Percentiles rank a stretch among this genome's conserved stretches.
These are phyloP conservation scores for Aspergillus ochraceoroseus DNA, from an alignment of 2,329 filamentous ascomycete genomes.

Conservation along the genomic window DNA sequence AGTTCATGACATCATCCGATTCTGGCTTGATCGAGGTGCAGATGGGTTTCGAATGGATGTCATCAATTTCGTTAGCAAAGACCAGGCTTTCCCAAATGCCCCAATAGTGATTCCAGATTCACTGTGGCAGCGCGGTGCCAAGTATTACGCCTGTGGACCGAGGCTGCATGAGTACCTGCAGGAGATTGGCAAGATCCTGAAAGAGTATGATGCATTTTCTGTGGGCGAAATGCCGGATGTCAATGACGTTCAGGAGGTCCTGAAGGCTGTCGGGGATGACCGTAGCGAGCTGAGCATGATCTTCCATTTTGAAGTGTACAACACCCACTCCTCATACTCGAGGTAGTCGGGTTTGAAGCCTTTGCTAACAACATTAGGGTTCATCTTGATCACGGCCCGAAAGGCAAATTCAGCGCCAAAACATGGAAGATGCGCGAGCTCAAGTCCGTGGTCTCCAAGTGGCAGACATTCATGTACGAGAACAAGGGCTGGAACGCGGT, in stretches of 20 bases:
- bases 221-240: too few relatives aligned
- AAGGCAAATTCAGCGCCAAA: slow-evolving; percentile 43
- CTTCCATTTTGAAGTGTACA: slow-evolving; percentile 59
- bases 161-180: too few relatives aligned
- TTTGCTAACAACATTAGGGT: slow-evolving; percentile 38
- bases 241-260: too few relatives aligned
- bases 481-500: slow-evolving; percentile 60
- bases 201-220: too few relatives aligned
- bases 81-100: slow-evolving; percentile 48
- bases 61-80: slow-evolving; percentile 67
- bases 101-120: too few relatives aligned
- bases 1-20: slow-evolving; percentile 67
- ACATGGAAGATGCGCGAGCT: slow-evolving; percentile 48
- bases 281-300: slow-evolving; percentile 63
- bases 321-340: background rate
- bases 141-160: too few relatives aligned
- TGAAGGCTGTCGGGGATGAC: slow-evolving; percentile 48
- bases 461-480: slow-evolving; percentile 55
- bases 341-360: background rate
- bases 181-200: too few relatives aligned
- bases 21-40: slow-evolving; percentile 70
- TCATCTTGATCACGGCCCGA: slow-evolving; percentile 51
- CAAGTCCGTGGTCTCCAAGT: slow-evolving; percentile 51
- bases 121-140: too few relatives aligned
- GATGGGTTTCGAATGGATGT: slow-evolving; percentile 69